These are phyloP conservation scores for Cystobasidium onofrii DNA, from an alignment of 768 basidiomycete genomes.

Conservation along the genomic window DNA sequence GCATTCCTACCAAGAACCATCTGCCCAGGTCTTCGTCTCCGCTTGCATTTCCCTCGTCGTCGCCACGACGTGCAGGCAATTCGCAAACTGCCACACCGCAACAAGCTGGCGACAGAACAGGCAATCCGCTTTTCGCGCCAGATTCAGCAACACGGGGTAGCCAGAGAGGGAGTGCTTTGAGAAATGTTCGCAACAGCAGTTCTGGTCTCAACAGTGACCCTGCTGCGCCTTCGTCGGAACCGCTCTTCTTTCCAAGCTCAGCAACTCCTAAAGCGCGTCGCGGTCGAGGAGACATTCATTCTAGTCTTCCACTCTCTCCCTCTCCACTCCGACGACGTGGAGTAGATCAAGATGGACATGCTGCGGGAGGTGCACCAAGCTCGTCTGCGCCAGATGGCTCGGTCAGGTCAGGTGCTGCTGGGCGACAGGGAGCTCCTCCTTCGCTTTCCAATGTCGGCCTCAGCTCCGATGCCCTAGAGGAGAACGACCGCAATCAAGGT, in stretches of 20 bases:
- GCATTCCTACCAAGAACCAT: conserved; percentile 11
- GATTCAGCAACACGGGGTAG: conserved; percentile 25
- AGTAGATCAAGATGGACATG: conserved; percentile 15
- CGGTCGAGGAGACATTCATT: conserved; percentile 89
- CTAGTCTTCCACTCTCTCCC: conserved; percentile 53
- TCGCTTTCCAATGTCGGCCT: conserved; percentile 54
- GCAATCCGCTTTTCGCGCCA: conserved; percentile 35
- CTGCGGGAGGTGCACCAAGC: conserved; percentile 31
- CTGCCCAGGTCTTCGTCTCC: conserved; percentile 43
- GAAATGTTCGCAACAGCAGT: conserved; percentile 31
- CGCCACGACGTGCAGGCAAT: neutral
- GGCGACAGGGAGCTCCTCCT: conserved; percentile 48
- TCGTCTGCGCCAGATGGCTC: conserved; percentile 28
- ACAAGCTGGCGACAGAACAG: conserved; percentile 18
- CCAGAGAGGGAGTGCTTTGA: neutral
- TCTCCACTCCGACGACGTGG: conserved; percentile 44
- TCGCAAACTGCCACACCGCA: conserved; percentile 27
- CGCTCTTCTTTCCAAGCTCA: conserved; percentile 50
- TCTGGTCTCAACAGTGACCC: neutral
- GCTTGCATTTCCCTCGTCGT: conserved; percentile 46
- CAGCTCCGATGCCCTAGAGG: conserved; percentile 52
- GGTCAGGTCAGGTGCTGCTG: conserved; percentile 25
- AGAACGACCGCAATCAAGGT: conserved; percentile 56
- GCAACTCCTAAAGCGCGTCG: conserved; percentile 47
- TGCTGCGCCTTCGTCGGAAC: conserved; percentile 38